Evolutionary conservation across 495 filamentous ascomycete genomes (phyloP).

Genomic region (Extremus antarcticus): DNA sequence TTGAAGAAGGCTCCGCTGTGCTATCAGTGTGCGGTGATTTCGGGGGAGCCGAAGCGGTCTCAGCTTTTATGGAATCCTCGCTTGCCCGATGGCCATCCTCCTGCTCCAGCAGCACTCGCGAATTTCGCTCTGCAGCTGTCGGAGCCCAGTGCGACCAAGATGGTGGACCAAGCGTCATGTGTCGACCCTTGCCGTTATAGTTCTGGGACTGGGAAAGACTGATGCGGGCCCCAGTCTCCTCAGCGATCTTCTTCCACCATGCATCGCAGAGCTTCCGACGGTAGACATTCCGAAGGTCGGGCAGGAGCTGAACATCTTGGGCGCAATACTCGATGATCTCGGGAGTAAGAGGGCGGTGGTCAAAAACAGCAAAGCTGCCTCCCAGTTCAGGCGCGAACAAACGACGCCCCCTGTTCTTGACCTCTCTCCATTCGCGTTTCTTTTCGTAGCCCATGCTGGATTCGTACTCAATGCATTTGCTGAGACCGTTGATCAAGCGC

Average conservation of each 20-base stretch:
- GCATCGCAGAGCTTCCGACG: not conserved
- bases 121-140: not conserved
- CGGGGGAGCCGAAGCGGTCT: not conserved
- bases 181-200: not conserved
- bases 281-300: slow-evolving; percentile 10
- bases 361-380: slow-evolving; percentile 41
- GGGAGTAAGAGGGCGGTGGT: slow-evolving; percentile 34
- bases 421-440: not conserved
- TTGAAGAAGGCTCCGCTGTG: not conserved
- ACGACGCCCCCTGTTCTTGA: not conserved
- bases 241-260: not conserved
- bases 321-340: slow-evolving; percentile 39
- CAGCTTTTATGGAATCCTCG: no score
- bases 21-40: not conserved
- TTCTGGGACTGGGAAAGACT: not conserved
- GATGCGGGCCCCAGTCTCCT: not conserved
- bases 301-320: slow-evolving; percentile 38
- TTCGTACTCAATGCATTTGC: slow-evolving; percentile 35
- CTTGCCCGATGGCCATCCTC: not conserved
- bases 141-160: not conserved
- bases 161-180: not conserved
- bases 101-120: not conserved
- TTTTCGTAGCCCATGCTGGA: not conserved
- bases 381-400: slow-evolving; percentile 20
- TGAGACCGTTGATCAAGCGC: slow-evolving; percentile 31